Conservation (phyloP, 2,329 filamentous ascomycete species). For the Ustulina deusta region DNA sequence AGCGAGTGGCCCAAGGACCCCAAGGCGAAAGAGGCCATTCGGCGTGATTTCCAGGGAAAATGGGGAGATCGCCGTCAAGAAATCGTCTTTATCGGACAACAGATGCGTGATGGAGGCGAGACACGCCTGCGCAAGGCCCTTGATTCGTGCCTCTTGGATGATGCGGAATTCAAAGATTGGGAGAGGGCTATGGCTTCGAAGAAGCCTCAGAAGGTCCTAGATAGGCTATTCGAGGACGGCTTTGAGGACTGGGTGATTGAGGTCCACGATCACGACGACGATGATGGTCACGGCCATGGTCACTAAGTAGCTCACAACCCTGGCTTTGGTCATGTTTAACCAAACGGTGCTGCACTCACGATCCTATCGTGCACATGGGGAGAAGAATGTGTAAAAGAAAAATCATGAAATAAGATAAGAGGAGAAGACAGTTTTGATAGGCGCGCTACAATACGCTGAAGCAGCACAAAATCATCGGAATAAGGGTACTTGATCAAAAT, state of each 20-base stretch:
- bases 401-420: not conserved
- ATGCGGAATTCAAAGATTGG: constrained; percentile 65
- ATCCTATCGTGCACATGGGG: not conserved
- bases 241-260: constrained; percentile 52
- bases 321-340: not conserved
- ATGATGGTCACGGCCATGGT: constrained; percentile 12
- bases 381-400: too few relatives aligned
- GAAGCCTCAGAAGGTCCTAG: constrained; percentile 41
- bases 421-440: not conserved
- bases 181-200: constrained; percentile 46
- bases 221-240: constrained; percentile 49
- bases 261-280: constrained; percentile 48
- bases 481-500: not conserved
- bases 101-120: constrained; percentile 60
- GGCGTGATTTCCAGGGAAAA: constrained; percentile 64
- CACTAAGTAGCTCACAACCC: not conserved
- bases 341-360: not conserved
- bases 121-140: constrained; percentile 63
- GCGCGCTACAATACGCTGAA: not conserved
- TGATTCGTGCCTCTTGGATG: constrained; percentile 71
- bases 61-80: constrained; percentile 80
- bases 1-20: constrained; percentile 63
- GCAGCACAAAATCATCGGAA: not conserved
- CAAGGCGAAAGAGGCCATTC: constrained; percentile 61
- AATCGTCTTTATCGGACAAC: constrained; percentile 79